phyloP scores from a whole-genome alignment of 2,329 filamentous ascomycete species.

The Rhynchosporium secalis region DNA sequence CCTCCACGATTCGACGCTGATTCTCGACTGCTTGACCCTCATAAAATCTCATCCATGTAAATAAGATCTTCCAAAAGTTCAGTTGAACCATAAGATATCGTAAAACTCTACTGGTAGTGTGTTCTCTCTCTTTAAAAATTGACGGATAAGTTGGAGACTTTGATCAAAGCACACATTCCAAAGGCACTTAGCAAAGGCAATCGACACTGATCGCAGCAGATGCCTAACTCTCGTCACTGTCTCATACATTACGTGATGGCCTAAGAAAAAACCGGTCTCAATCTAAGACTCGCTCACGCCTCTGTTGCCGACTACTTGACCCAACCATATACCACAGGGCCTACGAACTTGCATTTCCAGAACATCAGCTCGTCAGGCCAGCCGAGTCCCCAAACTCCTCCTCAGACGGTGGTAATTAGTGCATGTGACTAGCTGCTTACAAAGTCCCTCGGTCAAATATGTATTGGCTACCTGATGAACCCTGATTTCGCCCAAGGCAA shows the following conservation, averaged over 20 bases:
- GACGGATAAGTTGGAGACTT: no score
- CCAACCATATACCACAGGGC: slow-evolving; percentile 13
- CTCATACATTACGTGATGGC: slow-evolving; percentile 6
- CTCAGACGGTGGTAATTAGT: no score
- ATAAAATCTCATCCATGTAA: slow-evolving; percentile 27
- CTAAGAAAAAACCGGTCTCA: slow-evolving; percentile 1
- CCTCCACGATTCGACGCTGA: slow-evolving; percentile 39
- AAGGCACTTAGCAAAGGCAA: no score
- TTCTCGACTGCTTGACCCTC: slow-evolving; percentile 40
- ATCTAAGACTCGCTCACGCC: slow-evolving; percentile 29
- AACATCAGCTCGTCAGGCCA: slow-evolving; percentile 15
- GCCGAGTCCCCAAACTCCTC: no score
- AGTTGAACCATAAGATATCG: background rate
- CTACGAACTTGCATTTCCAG: slow-evolving; percentile 25
- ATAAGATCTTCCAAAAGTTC: background rate
- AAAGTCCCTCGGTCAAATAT: slow-evolving; percentile 24
- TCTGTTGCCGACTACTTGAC: slow-evolving; percentile 31
- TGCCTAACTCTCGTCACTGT: slow-evolving; percentile 28
- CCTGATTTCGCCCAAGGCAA: slow-evolving; percentile 20
- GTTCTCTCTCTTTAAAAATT: no score
- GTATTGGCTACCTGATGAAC: slow-evolving; percentile 27
- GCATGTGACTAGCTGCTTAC: no score
- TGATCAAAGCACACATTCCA: no score
- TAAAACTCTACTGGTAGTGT: no score
- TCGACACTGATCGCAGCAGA: slow-evolving; percentile 10